Conservation (phyloP, 345 rosid genomes). For the Pistacia atlantica region DNA sequence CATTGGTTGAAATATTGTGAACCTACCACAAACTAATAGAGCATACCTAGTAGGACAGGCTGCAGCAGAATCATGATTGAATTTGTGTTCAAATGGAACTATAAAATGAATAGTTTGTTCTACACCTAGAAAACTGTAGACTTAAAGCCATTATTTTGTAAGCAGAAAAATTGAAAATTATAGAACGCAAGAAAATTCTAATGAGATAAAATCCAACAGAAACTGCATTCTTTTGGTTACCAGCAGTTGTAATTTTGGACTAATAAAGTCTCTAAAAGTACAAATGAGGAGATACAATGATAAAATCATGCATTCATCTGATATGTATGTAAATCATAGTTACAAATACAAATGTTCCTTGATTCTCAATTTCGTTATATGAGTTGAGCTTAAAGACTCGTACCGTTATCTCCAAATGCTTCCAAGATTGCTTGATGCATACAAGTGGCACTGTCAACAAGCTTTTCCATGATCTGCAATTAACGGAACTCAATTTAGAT, state of each 20-base stretch:
- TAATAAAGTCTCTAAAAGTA: neutral
- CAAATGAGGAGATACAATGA: neutral
- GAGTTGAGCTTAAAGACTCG: constrained; percentile 8
- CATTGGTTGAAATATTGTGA: no score
- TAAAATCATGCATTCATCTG: constrained; percentile 15
- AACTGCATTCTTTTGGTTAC: constrained; percentile 6
- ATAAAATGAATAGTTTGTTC: no score
- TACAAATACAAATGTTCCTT: constrained; percentile 1
- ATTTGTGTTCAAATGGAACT: no score
- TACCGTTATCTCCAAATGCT: constrained; percentile 77
- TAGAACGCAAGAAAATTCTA: neutral
- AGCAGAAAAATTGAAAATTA: neutral
- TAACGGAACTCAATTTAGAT: constrained; percentile 16
- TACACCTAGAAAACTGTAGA: neutral
- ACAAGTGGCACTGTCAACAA: constrained; percentile 65
- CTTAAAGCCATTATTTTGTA: neutral
- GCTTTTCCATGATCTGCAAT: constrained; percentile 70
- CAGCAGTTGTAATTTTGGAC: constrained; percentile 1
- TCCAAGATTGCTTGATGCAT: constrained; percentile 64
- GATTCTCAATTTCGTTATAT: neutral
- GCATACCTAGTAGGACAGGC: no score
- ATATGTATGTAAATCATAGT: neutral
- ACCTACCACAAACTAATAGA: no score
- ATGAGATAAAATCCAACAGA: neutral
- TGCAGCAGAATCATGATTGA: no score